phyloP scores from a whole-genome alignment of 345 rosid genomes.

The Eucalyptus urophylla region DNA sequence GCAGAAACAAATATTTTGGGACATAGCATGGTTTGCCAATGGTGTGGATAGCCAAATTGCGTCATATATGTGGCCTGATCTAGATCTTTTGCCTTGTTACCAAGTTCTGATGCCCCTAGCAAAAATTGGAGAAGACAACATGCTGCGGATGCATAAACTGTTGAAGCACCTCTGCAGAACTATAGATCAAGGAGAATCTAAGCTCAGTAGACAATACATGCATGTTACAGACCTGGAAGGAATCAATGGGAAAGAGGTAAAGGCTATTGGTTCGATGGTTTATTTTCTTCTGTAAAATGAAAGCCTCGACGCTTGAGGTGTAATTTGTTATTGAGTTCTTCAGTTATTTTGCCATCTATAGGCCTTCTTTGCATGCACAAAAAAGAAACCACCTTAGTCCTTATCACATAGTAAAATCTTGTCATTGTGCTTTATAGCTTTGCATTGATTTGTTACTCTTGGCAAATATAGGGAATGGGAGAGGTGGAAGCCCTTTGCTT shows the following conservation, averaged over 20 bases:
- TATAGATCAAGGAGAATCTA: not conserved
- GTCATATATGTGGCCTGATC: no score
- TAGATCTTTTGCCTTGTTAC: no score
- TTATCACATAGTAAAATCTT: not conserved
- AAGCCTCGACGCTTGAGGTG: not conserved
- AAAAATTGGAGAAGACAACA: no score
- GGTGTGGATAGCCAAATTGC: no score
- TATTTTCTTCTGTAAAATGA: no score
- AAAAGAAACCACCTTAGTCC: not conserved
- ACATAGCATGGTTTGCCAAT: no score
- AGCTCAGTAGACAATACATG: not conserved
- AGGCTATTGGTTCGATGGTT: not conserved
- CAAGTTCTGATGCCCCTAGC: no score
- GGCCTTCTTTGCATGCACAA: not conserved
- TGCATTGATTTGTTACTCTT: not conserved
- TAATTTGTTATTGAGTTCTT: not conserved
- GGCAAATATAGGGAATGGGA: not conserved
- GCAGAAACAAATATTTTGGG: no score
- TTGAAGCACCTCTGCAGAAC: not conserved
- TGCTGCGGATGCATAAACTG: no score
- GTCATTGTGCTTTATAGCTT: not conserved
- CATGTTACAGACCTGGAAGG: not conserved
- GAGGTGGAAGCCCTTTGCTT: not conserved
- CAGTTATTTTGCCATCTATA: not conserved
- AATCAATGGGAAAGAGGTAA: not conserved